Evolutionary conservation across 2,329 filamentous ascomycete genomes (phyloP).

Genomic region (Ceratocystis diversiconidia): DNA sequence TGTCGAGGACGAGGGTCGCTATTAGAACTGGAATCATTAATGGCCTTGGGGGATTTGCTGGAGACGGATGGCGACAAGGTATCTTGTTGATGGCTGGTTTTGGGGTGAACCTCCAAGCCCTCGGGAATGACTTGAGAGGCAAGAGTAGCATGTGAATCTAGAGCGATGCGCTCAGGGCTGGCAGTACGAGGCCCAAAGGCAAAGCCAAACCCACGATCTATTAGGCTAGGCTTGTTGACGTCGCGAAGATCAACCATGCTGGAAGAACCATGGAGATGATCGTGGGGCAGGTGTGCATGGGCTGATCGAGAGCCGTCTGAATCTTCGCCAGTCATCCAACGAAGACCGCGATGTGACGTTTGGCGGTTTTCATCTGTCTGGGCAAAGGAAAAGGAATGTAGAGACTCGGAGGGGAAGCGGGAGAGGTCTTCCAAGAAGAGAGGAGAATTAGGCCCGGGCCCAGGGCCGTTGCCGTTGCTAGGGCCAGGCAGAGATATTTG

Average conservation of each 20-base stretch:
- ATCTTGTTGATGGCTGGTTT: not conserved
- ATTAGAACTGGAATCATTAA: not conserved
- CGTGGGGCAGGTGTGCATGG: conserved; percentile 68
- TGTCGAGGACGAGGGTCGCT: not conserved
- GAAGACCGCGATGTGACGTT: conserved; percentile 42
- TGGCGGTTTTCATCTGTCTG: conserved; percentile 89
- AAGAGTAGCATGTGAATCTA: conserved; percentile 4
- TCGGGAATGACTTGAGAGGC: conserved; percentile 15
- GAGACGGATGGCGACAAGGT: not conserved
- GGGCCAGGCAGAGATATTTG: conserved; percentile 48
- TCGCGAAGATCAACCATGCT: conserved; percentile 20
- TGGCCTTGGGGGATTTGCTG: not conserved
- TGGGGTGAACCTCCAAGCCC: conserved; percentile 1
- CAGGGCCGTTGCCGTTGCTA: conserved; percentile 22
- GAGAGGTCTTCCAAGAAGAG: conserved; percentile 76
- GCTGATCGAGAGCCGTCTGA: conserved; percentile 36
- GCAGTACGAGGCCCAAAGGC: conserved; percentile 14
- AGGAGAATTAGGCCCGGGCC: conserved; percentile 45
- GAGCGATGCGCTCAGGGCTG: conserved; percentile 12
- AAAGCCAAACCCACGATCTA: conserved; percentile 9
- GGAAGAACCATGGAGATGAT: conserved; percentile 83
- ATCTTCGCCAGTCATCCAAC: conserved; percentile 91
- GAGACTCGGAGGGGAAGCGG: conserved; percentile 84
- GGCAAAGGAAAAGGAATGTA: conserved; percentile 97
- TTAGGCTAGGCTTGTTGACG: not conserved